Evolutionary conservation across 345 rosid genomes (phyloP).

Genomic region (Arabidopsis thaliana): DNA sequence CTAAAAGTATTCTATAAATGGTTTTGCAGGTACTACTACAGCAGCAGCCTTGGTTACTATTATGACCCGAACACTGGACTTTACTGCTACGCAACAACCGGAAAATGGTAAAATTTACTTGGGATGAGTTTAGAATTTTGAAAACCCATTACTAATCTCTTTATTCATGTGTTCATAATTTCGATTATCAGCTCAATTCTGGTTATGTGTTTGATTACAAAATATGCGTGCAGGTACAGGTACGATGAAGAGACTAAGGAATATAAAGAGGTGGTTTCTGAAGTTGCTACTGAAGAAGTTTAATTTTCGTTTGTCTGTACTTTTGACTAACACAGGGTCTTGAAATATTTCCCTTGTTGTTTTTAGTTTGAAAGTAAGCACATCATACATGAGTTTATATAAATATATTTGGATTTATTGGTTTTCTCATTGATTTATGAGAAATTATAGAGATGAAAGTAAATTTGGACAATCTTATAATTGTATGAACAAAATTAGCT

Average conservation of each 20-base stretch:
- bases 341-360: neutral
- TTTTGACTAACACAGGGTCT: neutral
- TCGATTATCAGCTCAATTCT: neutral
- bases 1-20: constrained; percentile 4
- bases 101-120: constrained; percentile 68
- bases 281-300: constrained; percentile 30
- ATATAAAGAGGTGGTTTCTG: constrained; percentile 36
- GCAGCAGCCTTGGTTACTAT: constrained; percentile 87
- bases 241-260: constrained; percentile 34
- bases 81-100: constrained; percentile 80
- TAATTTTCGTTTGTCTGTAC: constrained; percentile 27
- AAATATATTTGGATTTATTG: constrained; percentile 9
- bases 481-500: neutral
- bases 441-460: neutral
- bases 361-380: constrained; percentile 12
- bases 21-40: constrained; percentile 81
- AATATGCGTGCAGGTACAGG: constrained; percentile 35
- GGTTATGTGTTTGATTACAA: neutral
- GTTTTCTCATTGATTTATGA: neutral
- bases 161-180: neutral
- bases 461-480: neutral
- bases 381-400: constrained; percentile 12
- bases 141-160: neutral
- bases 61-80: constrained; percentile 86
- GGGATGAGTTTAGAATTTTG: neutral